Evolutionary conservation across 108 stramenopile species (phyloP).

Genomic region (Epithemia pelagica): DNA sequence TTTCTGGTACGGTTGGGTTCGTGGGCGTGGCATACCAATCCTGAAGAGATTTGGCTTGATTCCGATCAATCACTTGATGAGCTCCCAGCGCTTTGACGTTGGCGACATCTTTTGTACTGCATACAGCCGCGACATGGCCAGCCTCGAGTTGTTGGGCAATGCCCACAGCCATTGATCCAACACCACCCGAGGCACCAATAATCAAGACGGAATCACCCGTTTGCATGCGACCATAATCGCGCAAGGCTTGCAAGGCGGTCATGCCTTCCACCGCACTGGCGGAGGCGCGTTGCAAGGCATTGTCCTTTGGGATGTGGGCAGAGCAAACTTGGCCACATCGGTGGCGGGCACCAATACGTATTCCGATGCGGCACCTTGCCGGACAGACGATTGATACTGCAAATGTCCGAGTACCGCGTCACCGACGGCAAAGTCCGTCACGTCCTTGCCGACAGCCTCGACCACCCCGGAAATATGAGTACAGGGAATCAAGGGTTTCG

Average conservation of each 20-base stretch:
- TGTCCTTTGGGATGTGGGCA: not conserved
- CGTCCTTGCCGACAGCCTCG: constrained; percentile 7
- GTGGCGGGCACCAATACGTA: constrained; percentile 17
- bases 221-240: constrained; percentile 16
- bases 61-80: constrained; percentile 27
- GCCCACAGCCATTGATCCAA: constrained; percentile 30
- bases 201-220: constrained; percentile 18
- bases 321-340: not conserved
- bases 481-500: constrained; percentile 14
- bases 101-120: constrained; percentile 30
- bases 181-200: constrained; percentile 31
- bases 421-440: not conserved
- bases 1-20: not conserved
- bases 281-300: constrained; percentile 8
- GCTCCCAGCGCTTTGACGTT: constrained; percentile 17
- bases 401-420: constrained; percentile 21
- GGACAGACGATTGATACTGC: constrained; percentile 19
- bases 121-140: constrained; percentile 21
- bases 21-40: not conserved
- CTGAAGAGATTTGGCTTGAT: not conserved
- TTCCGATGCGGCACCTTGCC: constrained; percentile 27
- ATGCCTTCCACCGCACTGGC: constrained; percentile 19
- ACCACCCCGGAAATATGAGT: constrained; percentile 22
- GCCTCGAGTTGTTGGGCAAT: constrained; percentile 27
- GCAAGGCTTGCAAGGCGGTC: constrained; percentile 30